phyloP scores from a whole-genome alignment of 495 filamentous ascomycete species.

The Geopyxis carbonaria region DNA sequence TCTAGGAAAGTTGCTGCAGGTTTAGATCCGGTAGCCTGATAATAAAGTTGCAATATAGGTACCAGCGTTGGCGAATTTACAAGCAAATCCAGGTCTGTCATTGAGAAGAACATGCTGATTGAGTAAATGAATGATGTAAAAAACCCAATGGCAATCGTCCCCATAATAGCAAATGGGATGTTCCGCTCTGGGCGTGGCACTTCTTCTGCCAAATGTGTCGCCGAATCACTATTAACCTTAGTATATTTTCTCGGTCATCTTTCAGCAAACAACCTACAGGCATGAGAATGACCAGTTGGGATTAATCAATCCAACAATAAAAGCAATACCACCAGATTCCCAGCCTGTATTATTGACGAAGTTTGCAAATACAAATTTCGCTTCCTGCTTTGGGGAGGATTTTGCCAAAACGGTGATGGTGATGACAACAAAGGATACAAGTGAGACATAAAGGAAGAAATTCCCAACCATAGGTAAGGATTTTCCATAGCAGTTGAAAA shows the following conservation, averaged over 20 bases:
- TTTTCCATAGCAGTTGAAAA: constrained; percentile 44
- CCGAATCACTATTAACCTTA: constrained; percentile 29
- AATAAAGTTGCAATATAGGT: constrained; percentile 42
- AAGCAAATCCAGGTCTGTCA: constrained; percentile 34
- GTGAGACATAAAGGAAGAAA: constrained; percentile 31
- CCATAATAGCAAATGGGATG: constrained; percentile 40
- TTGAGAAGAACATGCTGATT: constrained; percentile 43
- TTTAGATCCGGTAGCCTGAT: constrained; percentile 35
- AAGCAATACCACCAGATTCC: constrained; percentile 41
- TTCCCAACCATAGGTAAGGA: constrained; percentile 34
- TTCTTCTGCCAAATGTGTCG: constrained; percentile 48
- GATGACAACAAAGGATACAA: constrained; percentile 39
- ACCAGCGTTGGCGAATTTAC: constrained; percentile 35
- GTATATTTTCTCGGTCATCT: background rate
- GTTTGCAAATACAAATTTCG: constrained; percentile 43
- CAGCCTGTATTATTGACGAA: constrained; percentile 49
- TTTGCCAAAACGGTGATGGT: constrained; percentile 38
- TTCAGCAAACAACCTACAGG: constrained; percentile 23
- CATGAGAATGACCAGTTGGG: constrained; percentile 45
- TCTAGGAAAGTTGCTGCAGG: constrained; percentile 41
- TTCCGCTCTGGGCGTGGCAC: constrained; percentile 33
- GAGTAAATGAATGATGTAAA: constrained; percentile 39
- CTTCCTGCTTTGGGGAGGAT: constrained; percentile 36
- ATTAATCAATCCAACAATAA: constrained; percentile 47
- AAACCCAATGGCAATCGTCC: constrained; percentile 43